Conservation (phyloP, 2,329 filamentous ascomycete species). For the Phaeosphaeriaceae sp. region DNA sequence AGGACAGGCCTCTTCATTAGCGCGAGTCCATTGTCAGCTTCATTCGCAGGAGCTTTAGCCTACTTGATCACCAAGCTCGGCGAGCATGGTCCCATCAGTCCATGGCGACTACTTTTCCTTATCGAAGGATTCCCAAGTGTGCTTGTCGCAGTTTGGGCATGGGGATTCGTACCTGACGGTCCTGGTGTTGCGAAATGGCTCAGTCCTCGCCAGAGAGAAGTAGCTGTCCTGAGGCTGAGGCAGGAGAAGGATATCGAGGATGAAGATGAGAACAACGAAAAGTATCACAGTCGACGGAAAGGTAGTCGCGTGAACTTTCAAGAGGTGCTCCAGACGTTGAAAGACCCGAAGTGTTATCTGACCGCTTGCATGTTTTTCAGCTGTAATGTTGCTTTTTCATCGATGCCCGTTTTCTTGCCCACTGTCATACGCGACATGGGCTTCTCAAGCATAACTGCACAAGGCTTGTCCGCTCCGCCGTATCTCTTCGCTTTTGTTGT, state of each 20-base stretch:
- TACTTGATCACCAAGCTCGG: constrained; percentile 78
- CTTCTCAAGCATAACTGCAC: constrained; percentile 69
- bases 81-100: constrained; percentile 70
- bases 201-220: constrained; percentile 58
- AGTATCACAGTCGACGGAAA: constrained; percentile 17
- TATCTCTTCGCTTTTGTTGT: constrained; percentile 77
- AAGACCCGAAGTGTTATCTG: constrained; percentile 75
- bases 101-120: constrained; percentile 86
- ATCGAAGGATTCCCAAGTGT: constrained; percentile 86
- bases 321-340: constrained; percentile 66
- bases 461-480: constrained; percentile 82
- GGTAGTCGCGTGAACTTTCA: constrained; percentile 56
- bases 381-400: constrained; percentile 86
- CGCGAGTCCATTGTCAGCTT: constrained; percentile 67
- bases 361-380: constrained; percentile 85
- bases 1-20: constrained; percentile 87
- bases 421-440: constrained; percentile 81
- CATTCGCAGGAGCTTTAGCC: constrained; percentile 78
- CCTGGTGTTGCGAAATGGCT: constrained; percentile 60
- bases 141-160: constrained; percentile 75
- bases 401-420: constrained; percentile 85
- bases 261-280: constrained; percentile 36
- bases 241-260: constrained; percentile 53
- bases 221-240: constrained; percentile 73
- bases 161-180: constrained; percentile 77